Conservation (phyloP, 2,329 filamentous ascomycete genomes). For the Pseudocercospora crystallina region DNA sequence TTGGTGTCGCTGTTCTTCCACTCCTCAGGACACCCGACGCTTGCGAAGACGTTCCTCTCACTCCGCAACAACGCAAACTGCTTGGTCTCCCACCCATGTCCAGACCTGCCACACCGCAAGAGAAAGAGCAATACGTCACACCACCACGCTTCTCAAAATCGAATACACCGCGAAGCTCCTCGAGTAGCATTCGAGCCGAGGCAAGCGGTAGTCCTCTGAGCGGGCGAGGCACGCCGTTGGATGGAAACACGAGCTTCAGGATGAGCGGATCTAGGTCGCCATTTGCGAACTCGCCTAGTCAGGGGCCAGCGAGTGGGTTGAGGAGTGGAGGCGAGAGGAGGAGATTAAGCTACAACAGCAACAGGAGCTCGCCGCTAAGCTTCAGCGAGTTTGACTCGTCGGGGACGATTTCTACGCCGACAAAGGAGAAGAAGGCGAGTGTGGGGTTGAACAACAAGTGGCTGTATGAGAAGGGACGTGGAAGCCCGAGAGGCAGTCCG, state of each 20-base stretch:
- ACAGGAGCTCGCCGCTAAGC: constrained; percentile 50
- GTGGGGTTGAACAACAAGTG: constrained; percentile 88
- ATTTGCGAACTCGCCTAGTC: too few species aligned
- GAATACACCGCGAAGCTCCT: constrained; percentile 63
- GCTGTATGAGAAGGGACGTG: constrained; percentile 80
- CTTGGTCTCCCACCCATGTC: constrained; percentile 73
- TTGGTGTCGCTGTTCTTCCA: constrained; percentile 68
- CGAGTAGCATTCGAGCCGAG: constrained; percentile 39
- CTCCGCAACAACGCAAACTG: constrained; percentile 79
- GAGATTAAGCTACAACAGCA: constrained; percentile 63
- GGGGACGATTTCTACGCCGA: constrained; percentile 27
- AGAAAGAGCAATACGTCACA: constrained; percentile 73
- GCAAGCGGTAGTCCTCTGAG: constrained; percentile 58
- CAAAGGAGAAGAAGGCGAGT: constrained; percentile 54
- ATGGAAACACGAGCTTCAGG: constrained; percentile 15
- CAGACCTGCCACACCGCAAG: constrained; percentile 63
- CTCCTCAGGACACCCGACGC: constrained; percentile 72
- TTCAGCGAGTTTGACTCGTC: constrained; percentile 35
- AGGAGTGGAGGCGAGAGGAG: constrained; percentile 41
- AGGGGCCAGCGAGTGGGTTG: constrained; percentile 3
- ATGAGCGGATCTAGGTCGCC: constrained; percentile 18
- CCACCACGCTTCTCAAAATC: constrained; percentile 84
- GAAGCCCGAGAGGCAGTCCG: constrained; percentile 45
- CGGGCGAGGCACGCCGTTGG: constrained; percentile 44
- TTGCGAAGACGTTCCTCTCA: constrained; percentile 85